phyloP scores from a whole-genome alignment of 73 alveolate genomes.

The Urostyla sp. region DNA sequence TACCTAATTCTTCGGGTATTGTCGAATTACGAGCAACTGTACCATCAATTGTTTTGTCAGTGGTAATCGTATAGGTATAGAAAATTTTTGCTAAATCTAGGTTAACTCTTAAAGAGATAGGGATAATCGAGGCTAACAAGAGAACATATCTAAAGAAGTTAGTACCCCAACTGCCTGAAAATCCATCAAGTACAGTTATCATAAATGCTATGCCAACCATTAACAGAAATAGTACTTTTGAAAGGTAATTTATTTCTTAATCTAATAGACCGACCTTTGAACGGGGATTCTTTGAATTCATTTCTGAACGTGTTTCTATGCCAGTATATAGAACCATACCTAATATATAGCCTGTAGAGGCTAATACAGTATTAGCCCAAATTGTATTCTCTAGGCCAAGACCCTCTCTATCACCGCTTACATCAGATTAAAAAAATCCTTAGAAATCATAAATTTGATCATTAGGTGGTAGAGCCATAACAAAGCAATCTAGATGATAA shows the following conservation, averaged over 20 bases:
- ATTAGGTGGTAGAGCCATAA: conserved; percentile 73
- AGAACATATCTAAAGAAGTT: conserved; percentile 80
- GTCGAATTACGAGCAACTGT: conserved; percentile 92
- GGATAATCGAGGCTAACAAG: conserved; percentile 85
- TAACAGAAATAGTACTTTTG: conserved; percentile 78
- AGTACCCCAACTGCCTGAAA: conserved; percentile 59
- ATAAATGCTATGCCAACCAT: conserved; percentile 78
- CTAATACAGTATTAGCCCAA: conserved; percentile 92
- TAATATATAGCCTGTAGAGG: conserved; percentile 81
- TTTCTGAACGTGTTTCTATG: conserved; percentile 87
- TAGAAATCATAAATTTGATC: conserved; percentile 70
- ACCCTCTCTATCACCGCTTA: conserved; percentile 21
- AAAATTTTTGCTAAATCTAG: conserved; percentile 88
- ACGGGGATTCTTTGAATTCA: conserved; percentile 75
- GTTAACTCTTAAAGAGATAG: conserved; percentile 87
- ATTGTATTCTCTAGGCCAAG: conserved; percentile 81
- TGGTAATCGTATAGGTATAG: conserved; percentile 76
- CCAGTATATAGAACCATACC: conserved; percentile 94
- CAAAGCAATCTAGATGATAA: neutral
- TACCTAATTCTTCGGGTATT: conserved; percentile 94
- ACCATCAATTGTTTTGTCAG: conserved; percentile 84
- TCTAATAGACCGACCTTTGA: conserved; percentile 81
- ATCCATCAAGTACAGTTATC: conserved; percentile 73
- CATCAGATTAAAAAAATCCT: conserved; percentile 57
- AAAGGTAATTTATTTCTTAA: conserved; percentile 84